Conservation (phyloP, 2,329 filamentous ascomycete species). For the Ophiocordyceps camponoti-rufipedis region DNA sequence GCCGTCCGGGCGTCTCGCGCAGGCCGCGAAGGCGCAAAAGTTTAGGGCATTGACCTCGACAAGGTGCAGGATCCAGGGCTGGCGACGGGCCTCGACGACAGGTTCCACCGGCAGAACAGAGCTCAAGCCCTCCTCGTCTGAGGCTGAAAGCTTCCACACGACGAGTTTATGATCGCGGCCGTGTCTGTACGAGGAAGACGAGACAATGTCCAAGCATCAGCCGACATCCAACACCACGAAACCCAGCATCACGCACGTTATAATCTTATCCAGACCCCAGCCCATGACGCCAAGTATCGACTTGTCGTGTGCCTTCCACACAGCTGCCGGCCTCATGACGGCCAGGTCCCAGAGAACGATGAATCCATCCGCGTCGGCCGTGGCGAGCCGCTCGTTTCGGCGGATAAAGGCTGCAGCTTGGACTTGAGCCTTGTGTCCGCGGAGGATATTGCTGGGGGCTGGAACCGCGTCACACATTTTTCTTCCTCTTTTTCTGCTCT, state of each 20-base stretch:
- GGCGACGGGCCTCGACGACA: conserved; percentile 25
- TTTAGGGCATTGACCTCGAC: conserved; percentile 85
- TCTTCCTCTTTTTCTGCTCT: too few species aligned
- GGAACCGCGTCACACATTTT: conserved; percentile 13
- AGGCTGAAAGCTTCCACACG: conserved; percentile 56
- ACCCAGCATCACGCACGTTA: conserved; percentile 46
- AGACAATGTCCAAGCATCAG: neutral
- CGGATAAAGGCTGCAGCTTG: conserved; percentile 59
- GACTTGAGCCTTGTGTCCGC: conserved; percentile 68
- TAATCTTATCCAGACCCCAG: conserved; percentile 56
- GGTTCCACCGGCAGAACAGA: conserved; percentile 53
- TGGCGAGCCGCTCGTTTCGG: conserved; percentile 58
- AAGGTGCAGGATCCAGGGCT: conserved; percentile 74
- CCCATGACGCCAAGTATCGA: conserved; percentile 57
- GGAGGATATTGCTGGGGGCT: conserved; percentile 45
- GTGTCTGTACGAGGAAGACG: conserved; percentile 39
- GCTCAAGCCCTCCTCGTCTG: conserved; percentile 47
- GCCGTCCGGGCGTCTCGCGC: conserved; percentile 18
- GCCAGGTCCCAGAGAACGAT: conserved; percentile 71
- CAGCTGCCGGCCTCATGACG: conserved; percentile 61
- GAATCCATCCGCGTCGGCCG: conserved; percentile 82
- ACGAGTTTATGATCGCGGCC: conserved; percentile 75
- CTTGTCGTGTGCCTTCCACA: conserved; percentile 72
- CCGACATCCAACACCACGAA: neutral
- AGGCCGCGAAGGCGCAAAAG: conserved; percentile 70